Base-by-base conservation (phyloP, 768 basidiomycete species). In the Rhizopogon roseolus region DNA sequence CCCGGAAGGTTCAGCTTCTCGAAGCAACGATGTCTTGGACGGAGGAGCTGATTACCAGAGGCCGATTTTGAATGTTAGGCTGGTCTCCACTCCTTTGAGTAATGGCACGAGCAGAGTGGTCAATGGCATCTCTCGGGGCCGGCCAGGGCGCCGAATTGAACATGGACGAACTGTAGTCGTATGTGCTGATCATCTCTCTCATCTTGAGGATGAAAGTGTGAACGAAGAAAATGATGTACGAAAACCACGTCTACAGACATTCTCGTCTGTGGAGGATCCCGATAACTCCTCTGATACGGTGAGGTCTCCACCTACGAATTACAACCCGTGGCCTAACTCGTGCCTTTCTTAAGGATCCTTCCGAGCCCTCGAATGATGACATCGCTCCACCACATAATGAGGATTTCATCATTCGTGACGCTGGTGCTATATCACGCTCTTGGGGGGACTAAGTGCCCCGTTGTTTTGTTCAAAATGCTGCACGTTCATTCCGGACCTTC, bases 401-500 rank as follows among this genome's bases (percentile, higher is more conserved):
- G 50, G 52, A 59, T 54, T 71, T 69, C 56, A 59, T 27, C 5
- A 62, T 69, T 44, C 55, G 49, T 53, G 67, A 69, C 52, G 65
- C 69, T 52, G 67, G 67, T 37, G 64, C 69, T 19, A 68, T 69
- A 41, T 68, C 67, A 60, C 64, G 67, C 48, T 69, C 67, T 28
- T 69, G 67, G 67, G 67, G 57, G 10, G 67, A 71, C 60, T 71
- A 52, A 69, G 48, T 54, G 16, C 28, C 41, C 29, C 52, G 27
- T 36, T 52, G 17, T 28, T 39, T 36, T 59, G 53, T 54, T 46
- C 53, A 51, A 39, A 56, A 60, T 44, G 17, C 41, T 46, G 32
- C 68, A 57, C 69, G 22, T 60, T 71, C 69, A 65, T 65, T 68
- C 62, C 67, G 67, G 62, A 60, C 63, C 54, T 56, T 55, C 34